Percentiles rank a stretch among this genome's conserved stretches.
Evolutionary conservation across 257 asterid genomes (phyloP).

Genomic region (Haberlea rhodopensis): DNA sequence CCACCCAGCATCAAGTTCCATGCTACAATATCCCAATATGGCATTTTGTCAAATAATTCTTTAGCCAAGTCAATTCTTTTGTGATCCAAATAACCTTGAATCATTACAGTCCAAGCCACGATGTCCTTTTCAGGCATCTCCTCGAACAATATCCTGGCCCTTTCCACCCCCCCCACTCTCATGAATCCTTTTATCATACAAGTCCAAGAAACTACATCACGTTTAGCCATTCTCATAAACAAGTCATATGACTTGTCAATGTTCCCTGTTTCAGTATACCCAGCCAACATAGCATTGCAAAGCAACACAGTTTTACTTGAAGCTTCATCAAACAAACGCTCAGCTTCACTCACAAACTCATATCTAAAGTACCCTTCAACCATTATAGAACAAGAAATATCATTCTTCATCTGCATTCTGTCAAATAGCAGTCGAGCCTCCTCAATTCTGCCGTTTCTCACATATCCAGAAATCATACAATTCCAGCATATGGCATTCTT

Average conservation of each 20-base stretch:
- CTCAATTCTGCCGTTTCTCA: conserved; percentile 41
- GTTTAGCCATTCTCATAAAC: conserved; percentile 42
- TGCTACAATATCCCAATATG: conserved; percentile 52
- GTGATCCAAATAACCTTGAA: conserved; percentile 61
- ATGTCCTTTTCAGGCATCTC: conserved; percentile 64
- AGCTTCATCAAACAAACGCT: conserved; percentile 45
- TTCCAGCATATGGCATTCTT: conserved; percentile 78
- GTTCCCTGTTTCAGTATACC: conserved; percentile 39
- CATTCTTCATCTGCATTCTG: conserved; percentile 51
- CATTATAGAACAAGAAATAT: conserved; percentile 44
- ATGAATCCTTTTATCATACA: conserved; percentile 54
- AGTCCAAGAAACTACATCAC: conserved; percentile 73
- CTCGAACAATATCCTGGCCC: conserved; percentile 54
- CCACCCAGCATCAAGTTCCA: conserved; percentile 77
- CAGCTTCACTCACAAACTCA: conserved; percentile 56
- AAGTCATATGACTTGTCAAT: conserved; percentile 36
- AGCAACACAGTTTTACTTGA: conserved; percentile 36
- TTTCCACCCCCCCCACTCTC: conserved; percentile 51
- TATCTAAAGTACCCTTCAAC: conserved; percentile 50
- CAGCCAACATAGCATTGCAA: conserved; percentile 56
- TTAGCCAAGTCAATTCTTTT: conserved; percentile 41
- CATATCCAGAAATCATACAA: conserved; percentile 71
- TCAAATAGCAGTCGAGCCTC: conserved; percentile 50
- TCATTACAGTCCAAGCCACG: conserved; percentile 81
- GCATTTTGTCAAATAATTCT: conserved; percentile 56